These are phyloP conservation scores for Graphium sp. DNA, from an alignment of 2,329 filamentous ascomycete genomes.

Conservation along the genomic window DNA sequence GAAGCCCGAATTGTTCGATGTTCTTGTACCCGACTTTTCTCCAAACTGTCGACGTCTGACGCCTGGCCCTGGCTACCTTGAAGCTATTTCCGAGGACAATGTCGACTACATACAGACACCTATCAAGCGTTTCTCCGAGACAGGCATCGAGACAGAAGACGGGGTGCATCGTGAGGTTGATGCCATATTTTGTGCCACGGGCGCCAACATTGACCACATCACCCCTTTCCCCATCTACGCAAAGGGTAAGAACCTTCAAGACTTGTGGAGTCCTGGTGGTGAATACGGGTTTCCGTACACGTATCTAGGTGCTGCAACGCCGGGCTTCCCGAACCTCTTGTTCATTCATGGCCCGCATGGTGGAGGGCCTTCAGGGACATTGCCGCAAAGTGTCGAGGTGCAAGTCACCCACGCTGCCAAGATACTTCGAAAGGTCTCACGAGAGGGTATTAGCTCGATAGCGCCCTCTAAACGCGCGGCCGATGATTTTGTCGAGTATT, in stretches of 20 bases:
- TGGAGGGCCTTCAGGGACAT: constrained; percentile 43
- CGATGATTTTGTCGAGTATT: constrained; percentile 46
- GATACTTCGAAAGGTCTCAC: constrained; percentile 46
- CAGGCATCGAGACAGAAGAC: constrained; percentile 42
- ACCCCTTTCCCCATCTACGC: constrained; percentile 44
- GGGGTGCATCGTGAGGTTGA: constrained; percentile 40
- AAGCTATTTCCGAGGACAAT: constrained; percentile 43
- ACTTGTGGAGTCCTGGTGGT: constrained; percentile 38
- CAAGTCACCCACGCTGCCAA: constrained; percentile 50
- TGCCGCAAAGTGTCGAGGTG: constrained; percentile 50
- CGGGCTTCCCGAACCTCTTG: constrained; percentile 51
- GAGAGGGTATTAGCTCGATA: constrained; percentile 49
- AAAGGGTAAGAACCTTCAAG: constrained; percentile 31
- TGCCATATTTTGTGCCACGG: constrained; percentile 51
- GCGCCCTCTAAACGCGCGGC: constrained; percentile 37
- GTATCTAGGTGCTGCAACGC: constrained; percentile 46
- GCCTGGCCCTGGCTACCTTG: constrained; percentile 50
- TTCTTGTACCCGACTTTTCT: constrained; percentile 44
- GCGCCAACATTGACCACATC: constrained; percentile 41
- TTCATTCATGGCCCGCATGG: constrained; percentile 46
- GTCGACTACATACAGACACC: constrained; percentile 40
- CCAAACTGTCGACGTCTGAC: constrained; percentile 49
- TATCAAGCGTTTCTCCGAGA: constrained; percentile 40
- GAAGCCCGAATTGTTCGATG: constrained; percentile 36
- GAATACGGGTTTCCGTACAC: constrained; percentile 47